Base-by-base conservation (phyloP, 2,329 filamentous ascomycete species). In the Penicillium concentricum region DNA sequence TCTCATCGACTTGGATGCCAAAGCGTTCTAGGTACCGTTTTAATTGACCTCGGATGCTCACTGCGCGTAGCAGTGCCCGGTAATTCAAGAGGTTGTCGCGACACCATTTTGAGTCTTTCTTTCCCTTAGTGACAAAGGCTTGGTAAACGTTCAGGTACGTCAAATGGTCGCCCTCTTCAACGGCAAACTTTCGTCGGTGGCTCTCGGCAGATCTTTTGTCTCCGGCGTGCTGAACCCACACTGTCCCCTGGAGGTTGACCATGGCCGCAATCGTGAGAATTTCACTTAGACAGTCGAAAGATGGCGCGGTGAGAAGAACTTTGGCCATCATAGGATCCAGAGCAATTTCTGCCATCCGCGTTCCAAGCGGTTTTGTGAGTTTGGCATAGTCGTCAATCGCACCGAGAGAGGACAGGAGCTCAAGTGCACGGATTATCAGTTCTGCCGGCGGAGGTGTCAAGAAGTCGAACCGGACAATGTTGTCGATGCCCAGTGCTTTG, bases 311-410 rank as follows among this genome's bases (percentile, higher is more conserved):
- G 9, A 97, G 84, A 5, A 97, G 80, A 0, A 89, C 90, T 75
- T 93, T 95, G 7, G 89, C 91, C 84, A 97, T 94, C 91, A 97
- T 97, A 0, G 94, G 94, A 65, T 96, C 91, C 8, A 97, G 85
- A 0, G 92, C 89, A 42, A 99, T 80, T 72, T 97, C 93, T 0
- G 94, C 93, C 92, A 97, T 97, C 42, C 91, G 84, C 58, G 85
- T 81, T 0, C 94, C 94, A n/a, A 97, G 79, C 0, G 94, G 92
- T 64, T 85, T 87, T 2, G 93, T 97, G 28, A 99, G 84, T 70
- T 93, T 95, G 15, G 92, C 92, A 69, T 96, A 93, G 51, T 89
- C 86, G 67, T 97, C 92, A 13, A 99, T 78, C 0, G 92, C 92
- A 7, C 92, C 92, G 6, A 97, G 79, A 0, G 91, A 90, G 72